phyloP scores from a whole-genome alignment of 768 basidiomycete species.

The Termitomyces sp. region DNA sequence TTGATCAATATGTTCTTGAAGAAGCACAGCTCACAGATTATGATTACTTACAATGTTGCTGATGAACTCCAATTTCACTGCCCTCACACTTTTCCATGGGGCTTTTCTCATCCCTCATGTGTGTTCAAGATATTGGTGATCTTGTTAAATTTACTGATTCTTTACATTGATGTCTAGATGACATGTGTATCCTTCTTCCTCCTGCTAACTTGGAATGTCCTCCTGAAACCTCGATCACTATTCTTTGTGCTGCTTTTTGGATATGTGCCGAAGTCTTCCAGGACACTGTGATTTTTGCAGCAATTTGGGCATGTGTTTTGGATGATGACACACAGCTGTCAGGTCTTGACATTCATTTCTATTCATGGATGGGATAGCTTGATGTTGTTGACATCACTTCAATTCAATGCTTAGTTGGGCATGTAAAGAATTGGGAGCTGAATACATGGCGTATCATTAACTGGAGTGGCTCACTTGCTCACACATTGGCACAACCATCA shows the following conservation, averaged over 20 bases:
- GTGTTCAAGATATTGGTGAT: not conserved
- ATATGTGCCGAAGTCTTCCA: not conserved
- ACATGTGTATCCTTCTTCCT: conserved; percentile 26
- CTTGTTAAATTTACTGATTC: not conserved
- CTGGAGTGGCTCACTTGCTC: too few relatives aligned
- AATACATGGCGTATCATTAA: too few relatives aligned
- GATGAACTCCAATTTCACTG: conserved; percentile 5
- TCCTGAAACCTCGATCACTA: conserved; percentile 16
- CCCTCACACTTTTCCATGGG: not conserved
- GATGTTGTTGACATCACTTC: conserved; percentile 22
- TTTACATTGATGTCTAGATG: conserved; percentile 20
- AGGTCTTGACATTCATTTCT: conserved; percentile 22
- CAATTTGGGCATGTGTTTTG: conserved; percentile 20
- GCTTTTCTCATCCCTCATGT: conserved; percentile 3
- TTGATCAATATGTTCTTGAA: conserved; percentile 14
- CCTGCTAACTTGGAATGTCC: conserved; percentile 13
- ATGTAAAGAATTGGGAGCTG: not conserved
- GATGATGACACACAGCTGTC: conserved; percentile 6
- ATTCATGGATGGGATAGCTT: conserved; percentile 10
- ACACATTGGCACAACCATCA: too few relatives aligned
- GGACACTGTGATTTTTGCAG: conserved; percentile 24
- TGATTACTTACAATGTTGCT: conserved; percentile 12
- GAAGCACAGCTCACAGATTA: conserved; percentile 21
- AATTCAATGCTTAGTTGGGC: not conserved
- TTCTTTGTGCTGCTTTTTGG: conserved; percentile 12